Evolutionary conservation across 75 land plant species (phyloP).

Genomic region (Cryptomeria japonica): DNA sequence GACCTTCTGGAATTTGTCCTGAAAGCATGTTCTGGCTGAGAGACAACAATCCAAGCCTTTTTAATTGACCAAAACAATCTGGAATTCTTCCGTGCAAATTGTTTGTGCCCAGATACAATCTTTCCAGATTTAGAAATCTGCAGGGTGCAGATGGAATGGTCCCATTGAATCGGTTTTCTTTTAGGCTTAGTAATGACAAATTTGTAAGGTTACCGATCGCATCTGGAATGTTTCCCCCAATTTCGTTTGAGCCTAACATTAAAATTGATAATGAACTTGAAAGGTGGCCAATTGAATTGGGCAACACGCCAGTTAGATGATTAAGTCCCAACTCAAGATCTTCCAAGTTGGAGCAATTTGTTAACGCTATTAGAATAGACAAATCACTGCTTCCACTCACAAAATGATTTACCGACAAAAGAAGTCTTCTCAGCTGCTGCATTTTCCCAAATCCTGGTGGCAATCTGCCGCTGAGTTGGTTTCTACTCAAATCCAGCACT

Average conservation of each 20-base stretch:
- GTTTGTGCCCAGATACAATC: not conserved
- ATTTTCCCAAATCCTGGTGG: no score
- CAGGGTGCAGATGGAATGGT: not conserved
- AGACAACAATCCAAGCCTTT: not conserved
- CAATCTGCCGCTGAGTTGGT: no score
- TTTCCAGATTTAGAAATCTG: not conserved
- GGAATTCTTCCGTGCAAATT: not conserved
- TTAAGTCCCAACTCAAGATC: no score
- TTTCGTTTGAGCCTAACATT: not conserved
- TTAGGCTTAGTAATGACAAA: not conserved
- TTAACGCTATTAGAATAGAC: not conserved
- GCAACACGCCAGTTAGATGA: no score
- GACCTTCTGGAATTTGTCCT: not conserved
- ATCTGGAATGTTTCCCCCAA: not conserved
- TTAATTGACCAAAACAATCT: not conserved
- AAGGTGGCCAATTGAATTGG: no score
- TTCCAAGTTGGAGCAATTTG: not conserved
- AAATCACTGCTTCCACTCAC: not conserved
- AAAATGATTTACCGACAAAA: not conserved
- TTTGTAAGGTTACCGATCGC: not conserved
- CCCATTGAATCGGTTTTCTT: not conserved
- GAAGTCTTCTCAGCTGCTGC: no score
- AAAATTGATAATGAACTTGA: no score
- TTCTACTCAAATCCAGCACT: no score
- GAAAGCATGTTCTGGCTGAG: not conserved